Evolutionary conservation across 257 asterid species (phyloP).

Genomic region (Rehmannia glutinosa): DNA sequence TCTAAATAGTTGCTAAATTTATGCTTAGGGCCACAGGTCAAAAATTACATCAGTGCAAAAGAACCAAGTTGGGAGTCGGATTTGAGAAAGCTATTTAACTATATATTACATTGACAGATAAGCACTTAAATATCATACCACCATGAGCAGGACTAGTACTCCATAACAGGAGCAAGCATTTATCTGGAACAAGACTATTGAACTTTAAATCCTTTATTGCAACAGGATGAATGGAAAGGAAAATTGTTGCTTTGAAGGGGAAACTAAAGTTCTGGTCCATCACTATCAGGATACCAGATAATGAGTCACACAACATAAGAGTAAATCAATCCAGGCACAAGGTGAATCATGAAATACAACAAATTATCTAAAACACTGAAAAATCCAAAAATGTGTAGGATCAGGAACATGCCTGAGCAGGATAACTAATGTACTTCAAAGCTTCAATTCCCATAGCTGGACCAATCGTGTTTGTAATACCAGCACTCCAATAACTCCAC

Average conservation of each 20-base stretch:
- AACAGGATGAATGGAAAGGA: neutral
- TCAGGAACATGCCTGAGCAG: conserved; percentile 65
- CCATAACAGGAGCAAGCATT: neutral
- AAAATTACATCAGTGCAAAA: neutral
- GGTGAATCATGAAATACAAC: neutral
- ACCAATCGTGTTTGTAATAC: conserved; percentile 88
- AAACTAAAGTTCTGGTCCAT: neutral
- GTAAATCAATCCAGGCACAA: neutral
- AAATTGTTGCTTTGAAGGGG: neutral
- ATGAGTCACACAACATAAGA: neutral
- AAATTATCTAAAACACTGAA: neutral
- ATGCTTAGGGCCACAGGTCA: neutral
- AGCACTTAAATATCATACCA: neutral
- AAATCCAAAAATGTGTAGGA: neutral
- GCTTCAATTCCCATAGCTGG: conserved; percentile 99
- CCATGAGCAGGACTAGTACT: neutral
- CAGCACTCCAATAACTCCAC: conserved; percentile 99
- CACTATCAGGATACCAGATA: neutral
- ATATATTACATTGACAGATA: neutral
- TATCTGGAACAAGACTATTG: neutral
- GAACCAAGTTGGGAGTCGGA: neutral
- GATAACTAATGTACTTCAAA: conserved; percentile 90
- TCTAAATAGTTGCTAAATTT: neutral
- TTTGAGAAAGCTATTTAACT: neutral
- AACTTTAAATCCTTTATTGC: neutral